These are phyloP conservation scores for Colletotrichum camelliae DNA, from an alignment of 2,329 filamentous ascomycete genomes.

Conservation along the genomic window DNA sequence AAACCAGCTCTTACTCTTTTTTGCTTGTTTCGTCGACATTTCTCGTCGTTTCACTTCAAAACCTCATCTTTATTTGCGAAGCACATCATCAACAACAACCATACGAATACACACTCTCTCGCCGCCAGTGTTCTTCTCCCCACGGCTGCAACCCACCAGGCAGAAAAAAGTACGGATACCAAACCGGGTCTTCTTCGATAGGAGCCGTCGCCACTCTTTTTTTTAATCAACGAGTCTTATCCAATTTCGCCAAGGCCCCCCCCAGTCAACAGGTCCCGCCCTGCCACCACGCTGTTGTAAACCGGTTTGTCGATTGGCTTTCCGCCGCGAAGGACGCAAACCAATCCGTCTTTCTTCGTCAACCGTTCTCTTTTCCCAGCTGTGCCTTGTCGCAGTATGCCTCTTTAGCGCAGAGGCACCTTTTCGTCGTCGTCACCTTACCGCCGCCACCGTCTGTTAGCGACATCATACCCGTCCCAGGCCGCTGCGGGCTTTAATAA, in stretches of 20 bases:
- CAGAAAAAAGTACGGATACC: constrained; percentile 16
- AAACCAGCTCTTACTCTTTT: not conserved
- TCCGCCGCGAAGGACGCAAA: not conserved
- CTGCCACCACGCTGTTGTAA: not conserved
- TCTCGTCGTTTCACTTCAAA: constrained; percentile 4
- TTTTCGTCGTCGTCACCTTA: not conserved
- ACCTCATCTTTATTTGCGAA: not conserved
- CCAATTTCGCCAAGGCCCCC: constrained; percentile 16
- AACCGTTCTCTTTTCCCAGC: not conserved
- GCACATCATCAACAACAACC: not conserved
- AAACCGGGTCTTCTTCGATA: constrained; percentile 37
- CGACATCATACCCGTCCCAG: not conserved
- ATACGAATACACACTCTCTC: not conserved
- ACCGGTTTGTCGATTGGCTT: constrained; percentile 12
- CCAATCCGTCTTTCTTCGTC: not conserved
- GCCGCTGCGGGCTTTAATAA: not conserved
- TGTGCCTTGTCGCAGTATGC: constrained; percentile 11
- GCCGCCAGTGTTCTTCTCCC: not conserved
- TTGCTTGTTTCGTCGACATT: not conserved
- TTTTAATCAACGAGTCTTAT: constrained; percentile 25
- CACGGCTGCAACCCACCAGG: not conserved
- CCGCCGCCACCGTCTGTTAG: not conserved
- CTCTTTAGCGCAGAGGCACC: constrained; percentile 12
- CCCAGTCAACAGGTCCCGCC: constrained; percentile 2
- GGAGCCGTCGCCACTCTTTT: constrained; percentile 39